These are phyloP conservation scores for Massospora cicadina DNA, from an alignment of 371 early-diverging fungal genomes.

Conservation along the genomic window DNA sequence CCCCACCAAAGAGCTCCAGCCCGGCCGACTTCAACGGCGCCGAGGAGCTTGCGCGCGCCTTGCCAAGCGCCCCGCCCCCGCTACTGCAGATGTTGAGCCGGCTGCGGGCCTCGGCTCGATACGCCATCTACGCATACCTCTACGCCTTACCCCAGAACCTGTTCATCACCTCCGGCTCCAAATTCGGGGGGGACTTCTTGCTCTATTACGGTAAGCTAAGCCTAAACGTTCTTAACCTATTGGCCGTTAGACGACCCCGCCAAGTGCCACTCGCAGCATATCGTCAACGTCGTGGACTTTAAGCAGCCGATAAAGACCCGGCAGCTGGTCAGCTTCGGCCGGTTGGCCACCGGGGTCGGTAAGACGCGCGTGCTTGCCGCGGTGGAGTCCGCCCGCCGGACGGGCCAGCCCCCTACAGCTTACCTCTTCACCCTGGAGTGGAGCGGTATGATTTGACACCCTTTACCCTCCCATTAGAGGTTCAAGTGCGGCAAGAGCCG, in stretches of 20 bases:
- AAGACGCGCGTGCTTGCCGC: constrained; percentile 1
- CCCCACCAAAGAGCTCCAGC: background rate
- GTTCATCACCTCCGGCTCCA: constrained; percentile 1
- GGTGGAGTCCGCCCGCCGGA: background rate
- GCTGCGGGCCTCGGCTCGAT: background rate
- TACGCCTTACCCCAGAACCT: background rate
- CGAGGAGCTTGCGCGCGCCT: background rate
- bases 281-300: background rate
- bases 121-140: background rate
- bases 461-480: too few relatives aligned
- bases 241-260: background rate
- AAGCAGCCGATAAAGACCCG: background rate
- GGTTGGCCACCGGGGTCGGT: constrained; percentile 2
- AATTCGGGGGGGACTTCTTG: constrained; percentile 3
- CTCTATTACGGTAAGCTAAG: constrained; percentile 3
- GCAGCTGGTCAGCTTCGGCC: background rate
- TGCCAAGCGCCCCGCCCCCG: background rate
- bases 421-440: constrained; percentile 1
- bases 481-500: too few relatives aligned
- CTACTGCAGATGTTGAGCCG: background rate
- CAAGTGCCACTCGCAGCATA: constrained; percentile 5
- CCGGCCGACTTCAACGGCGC: background rate
- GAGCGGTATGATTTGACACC: constrained; percentile 2
- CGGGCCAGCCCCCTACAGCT: background rate
- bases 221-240: background rate